Conservation (phyloP, 2,329 filamentous ascomycete genomes). For the Microcyclospora pomicola region DNA sequence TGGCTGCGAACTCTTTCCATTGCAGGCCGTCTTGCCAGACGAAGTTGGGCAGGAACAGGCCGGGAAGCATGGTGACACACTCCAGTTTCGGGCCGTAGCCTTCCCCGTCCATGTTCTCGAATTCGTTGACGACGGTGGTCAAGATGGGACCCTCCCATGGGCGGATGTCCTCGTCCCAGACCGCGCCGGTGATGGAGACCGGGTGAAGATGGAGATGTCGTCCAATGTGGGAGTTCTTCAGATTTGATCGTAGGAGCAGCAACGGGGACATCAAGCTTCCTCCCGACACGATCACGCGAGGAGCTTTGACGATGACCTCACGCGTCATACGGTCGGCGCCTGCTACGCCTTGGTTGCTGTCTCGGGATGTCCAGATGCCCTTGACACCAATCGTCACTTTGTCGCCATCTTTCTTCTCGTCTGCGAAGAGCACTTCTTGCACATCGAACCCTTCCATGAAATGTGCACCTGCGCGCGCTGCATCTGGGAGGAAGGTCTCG, state of each 20-base stretch:
- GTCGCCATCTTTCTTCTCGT: constrained; percentile 29
- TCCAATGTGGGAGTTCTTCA: constrained; percentile 72
- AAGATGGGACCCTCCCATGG: constrained; percentile 58
- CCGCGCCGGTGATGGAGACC: constrained; percentile 39
- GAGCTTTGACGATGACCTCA: constrained; percentile 59
- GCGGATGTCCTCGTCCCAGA: constrained; percentile 57
- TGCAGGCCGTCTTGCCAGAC: constrained; percentile 56
- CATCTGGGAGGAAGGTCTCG: constrained; percentile 65
- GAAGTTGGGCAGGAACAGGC: constrained; percentile 46
- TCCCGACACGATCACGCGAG: constrained; percentile 64
- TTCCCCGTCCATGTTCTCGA: constrained; percentile 65
- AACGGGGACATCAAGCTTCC: constrained; percentile 67
- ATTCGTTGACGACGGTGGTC: constrained; percentile 61
- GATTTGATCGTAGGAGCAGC: constrained; percentile 60
- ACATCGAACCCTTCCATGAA: constrained; percentile 76
- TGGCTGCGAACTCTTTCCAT: constrained; percentile 57
- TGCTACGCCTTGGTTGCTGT: constrained; percentile 45
- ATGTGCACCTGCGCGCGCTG: constrained; percentile 58
- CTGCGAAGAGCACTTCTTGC: constrained; percentile 55
- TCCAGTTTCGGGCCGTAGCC: constrained; percentile 79
- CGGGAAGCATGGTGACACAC: constrained; percentile 59
- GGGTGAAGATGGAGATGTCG: constrained; percentile 73
- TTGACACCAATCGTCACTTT: constrained; percentile 55
- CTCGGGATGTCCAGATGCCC: constrained; percentile 63
- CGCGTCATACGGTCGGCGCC: constrained; percentile 40